phyloP scores from a whole-genome alignment of 106 monocot genomes.

The Platanthera guangdongensis region DNA sequence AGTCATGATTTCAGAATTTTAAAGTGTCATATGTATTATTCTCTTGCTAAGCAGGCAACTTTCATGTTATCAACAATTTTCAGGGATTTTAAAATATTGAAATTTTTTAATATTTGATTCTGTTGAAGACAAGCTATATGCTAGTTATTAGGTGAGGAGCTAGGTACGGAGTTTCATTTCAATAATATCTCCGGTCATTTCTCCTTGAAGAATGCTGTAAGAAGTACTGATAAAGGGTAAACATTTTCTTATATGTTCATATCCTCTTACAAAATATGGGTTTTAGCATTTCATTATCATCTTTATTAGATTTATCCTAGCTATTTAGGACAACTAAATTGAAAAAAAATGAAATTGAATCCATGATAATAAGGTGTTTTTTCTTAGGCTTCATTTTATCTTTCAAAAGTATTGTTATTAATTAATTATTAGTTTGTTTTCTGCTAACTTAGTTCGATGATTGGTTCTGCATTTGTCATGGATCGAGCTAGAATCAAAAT shows the following conservation, averaged over 20 bases:
- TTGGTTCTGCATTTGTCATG: too few relatives aligned
- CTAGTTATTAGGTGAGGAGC: neutral
- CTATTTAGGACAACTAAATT: neutral
- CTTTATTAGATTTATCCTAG: neutral
- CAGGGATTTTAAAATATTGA: neutral
- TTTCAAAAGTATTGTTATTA: too few relatives aligned
- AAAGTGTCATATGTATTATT: neutral
- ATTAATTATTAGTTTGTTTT: too few relatives aligned
- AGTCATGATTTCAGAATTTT: neutral
- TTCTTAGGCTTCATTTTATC: too few relatives aligned
- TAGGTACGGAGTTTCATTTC: neutral
- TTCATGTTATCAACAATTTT: neutral
- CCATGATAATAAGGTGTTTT: neutral
- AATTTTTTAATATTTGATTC: neutral
- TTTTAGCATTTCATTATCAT: neutral
- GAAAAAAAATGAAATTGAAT: neutral
- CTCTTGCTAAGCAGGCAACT: neutral
- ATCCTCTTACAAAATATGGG: neutral
- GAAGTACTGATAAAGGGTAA: neutral
- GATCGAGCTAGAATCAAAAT: too few relatives aligned
- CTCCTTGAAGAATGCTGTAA: neutral
- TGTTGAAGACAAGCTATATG: neutral
- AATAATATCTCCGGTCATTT: neutral
- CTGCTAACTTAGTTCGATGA: too few relatives aligned
- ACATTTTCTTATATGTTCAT: neutral